Evolutionary conservation across 2,329 filamentous ascomycete species (phyloP).

Genomic region (Verticillium nubilum): DNA sequence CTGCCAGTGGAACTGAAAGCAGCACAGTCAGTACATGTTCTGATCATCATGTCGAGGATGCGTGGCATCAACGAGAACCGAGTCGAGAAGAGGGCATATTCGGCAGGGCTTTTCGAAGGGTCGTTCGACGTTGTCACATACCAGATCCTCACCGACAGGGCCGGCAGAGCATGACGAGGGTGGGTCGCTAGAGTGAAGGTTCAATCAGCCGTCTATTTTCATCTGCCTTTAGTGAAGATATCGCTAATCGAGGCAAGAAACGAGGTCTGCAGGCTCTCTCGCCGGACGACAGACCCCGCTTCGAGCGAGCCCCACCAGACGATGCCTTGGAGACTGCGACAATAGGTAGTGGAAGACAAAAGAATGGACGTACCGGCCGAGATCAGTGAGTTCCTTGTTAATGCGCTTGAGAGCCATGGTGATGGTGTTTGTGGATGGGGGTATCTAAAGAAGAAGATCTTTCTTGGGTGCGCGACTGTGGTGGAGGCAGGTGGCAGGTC

Average conservation of each 20-base stretch:
- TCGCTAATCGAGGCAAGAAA: not conserved
- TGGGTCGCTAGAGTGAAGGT: conserved; percentile 65
- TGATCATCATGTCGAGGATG: too few relatives aligned
- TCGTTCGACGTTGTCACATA: conserved; percentile 48
- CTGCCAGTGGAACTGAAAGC: conserved; percentile 93
- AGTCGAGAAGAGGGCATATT: not conserved
- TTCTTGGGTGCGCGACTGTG: not conserved
- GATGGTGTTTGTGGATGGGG: conserved; percentile 18
- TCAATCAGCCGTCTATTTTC: conserved; percentile 19
- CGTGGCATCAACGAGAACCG: not conserved
- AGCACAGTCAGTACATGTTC: conserved; percentile 6
- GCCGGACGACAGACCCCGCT: conserved; percentile 25
- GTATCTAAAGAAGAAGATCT: conserved; percentile 10
- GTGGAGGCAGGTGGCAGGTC: not conserved
- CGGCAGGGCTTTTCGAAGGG: not conserved
- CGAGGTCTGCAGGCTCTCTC: not conserved
- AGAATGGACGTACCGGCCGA: conserved; percentile 63
- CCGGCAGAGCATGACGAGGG: conserved; percentile 98
- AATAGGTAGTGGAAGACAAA: conserved; percentile 9
- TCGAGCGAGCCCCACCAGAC: conserved; percentile 27
- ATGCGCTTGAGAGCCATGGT: conserved; percentile 87
- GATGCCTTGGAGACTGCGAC: conserved; percentile 18
- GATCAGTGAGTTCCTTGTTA: conserved; percentile 88
- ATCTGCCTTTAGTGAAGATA: not conserved
- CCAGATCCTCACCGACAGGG: conserved; percentile 94